These are phyloP conservation scores for Hypoxylon rubiginosum DNA, from an alignment of 2,329 filamentous ascomycete species.

Conservation along the genomic window DNA sequence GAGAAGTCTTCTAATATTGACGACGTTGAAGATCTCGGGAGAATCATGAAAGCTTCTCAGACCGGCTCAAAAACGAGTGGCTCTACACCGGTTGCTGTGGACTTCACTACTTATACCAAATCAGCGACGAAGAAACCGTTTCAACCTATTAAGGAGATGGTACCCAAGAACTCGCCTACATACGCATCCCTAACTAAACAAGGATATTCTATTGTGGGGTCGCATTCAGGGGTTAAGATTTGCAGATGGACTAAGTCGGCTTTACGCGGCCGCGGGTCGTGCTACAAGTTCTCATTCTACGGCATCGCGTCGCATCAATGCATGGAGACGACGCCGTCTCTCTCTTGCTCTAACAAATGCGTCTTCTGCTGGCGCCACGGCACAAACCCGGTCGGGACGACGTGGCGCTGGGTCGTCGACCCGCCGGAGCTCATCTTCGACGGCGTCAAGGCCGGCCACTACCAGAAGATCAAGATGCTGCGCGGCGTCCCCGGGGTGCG, in stretches of 20 bases:
- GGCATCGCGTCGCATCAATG: slow-evolving; percentile 96
- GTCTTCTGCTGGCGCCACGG: slow-evolving; percentile 99
- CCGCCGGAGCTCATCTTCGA: slow-evolving; percentile 89
- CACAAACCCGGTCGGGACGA: slow-evolving; percentile 96
- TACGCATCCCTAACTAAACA: slow-evolving; percentile 93
- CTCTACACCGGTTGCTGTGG: slow-evolving; percentile 76
- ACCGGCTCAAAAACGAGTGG: slow-evolving; percentile 49
- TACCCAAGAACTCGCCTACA: slow-evolving; percentile 89
- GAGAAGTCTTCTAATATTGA: slow-evolving; percentile 68
- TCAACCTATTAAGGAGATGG: slow-evolving; percentile 85
- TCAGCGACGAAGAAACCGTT: slow-evolving; percentile 61
- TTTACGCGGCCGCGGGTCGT: slow-evolving; percentile 90
- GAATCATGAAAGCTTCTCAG: slow-evolving; percentile 68
- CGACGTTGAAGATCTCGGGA: slow-evolving; percentile 87
- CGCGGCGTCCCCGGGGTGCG: slow-evolving; percentile 92
- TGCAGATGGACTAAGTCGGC: slow-evolving; percentile 99
- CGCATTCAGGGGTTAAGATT: slow-evolving; percentile 96
- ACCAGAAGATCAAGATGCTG: slow-evolving; percentile 98
- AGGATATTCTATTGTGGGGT: slow-evolving; percentile 94
- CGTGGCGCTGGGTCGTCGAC: slow-evolving; percentile 96
- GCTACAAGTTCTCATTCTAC: slow-evolving; percentile 98
- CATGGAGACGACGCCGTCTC: slow-evolving; percentile 96
- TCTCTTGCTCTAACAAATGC: slow-evolving; percentile 98
- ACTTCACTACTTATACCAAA: slow-evolving; percentile 83
- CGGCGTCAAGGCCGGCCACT: slow-evolving; percentile 91